Percentiles rank a stretch among this genome's conserved stretches.
Evolutionary conservation across 2,329 filamentous ascomycete species (phyloP).

Genomic region (Diaporthe destruens): DNA sequence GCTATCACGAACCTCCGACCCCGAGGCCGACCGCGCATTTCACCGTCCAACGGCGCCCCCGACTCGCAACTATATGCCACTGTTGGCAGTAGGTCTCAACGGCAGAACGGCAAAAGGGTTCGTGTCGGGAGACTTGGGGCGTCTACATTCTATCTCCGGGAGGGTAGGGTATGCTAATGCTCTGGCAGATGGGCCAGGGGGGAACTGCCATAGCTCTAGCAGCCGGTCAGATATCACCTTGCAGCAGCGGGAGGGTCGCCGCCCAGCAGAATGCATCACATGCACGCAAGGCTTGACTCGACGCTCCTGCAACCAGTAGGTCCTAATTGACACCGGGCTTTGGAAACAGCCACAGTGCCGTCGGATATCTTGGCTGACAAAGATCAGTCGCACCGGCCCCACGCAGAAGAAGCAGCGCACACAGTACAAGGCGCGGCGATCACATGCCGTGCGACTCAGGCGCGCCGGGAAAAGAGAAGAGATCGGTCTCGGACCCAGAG

Average conservation of each 20-base stretch:
- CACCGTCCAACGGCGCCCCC: neutral
- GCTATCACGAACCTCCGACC: conserved; percentile 24
- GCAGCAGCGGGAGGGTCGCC: no score
- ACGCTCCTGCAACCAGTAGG: neutral
- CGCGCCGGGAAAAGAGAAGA: neutral
- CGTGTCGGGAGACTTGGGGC: neutral
- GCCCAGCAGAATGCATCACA: neutral
- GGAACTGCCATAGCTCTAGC: neutral
- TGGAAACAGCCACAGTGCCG: neutral
- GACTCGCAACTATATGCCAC: neutral
- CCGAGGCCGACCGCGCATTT: neutral
- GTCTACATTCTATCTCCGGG: neutral
- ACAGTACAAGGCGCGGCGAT: neutral
- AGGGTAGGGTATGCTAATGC: neutral
- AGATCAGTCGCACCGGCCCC: neutral
- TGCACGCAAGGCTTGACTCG: neutral
- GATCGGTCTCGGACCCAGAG: neutral
- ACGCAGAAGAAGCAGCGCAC: neutral
- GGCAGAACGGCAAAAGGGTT: neutral
- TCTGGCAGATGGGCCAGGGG: neutral
- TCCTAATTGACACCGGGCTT: neutral
- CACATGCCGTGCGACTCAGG: conserved; percentile 1
- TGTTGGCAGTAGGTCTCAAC: neutral
- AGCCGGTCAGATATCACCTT: conserved; percentile 6
- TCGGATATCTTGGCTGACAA: neutral